Conservation (phyloP, 208 protist species). For the Porcisia deanei region DNA sequence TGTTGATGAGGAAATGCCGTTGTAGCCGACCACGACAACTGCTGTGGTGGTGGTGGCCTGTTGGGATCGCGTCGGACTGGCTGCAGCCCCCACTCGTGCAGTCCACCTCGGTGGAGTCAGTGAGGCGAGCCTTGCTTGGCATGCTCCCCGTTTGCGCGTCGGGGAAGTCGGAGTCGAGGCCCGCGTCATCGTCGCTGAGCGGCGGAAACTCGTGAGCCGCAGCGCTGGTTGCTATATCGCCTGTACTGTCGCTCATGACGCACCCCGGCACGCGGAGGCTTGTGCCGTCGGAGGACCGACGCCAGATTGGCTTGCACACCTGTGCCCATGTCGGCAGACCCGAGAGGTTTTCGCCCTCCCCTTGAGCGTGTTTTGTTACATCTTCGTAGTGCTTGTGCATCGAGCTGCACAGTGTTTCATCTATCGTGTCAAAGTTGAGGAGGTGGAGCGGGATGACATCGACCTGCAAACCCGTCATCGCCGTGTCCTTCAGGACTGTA, state of each 20-base stretch:
- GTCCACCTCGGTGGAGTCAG: neutral
- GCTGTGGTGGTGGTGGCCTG: neutral
- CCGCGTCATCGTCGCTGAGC: neutral
- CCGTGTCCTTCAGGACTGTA: constrained; percentile 76
- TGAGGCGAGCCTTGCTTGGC: neutral
- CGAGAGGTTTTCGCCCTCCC: constrained; percentile 12
- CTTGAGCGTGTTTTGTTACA: constrained; percentile 1
- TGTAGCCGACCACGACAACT: constrained; percentile 29
- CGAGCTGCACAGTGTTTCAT: constrained; percentile 50
- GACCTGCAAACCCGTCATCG: constrained; percentile 88
- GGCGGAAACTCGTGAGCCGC: neutral
- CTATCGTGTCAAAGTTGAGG: constrained; percentile 67
- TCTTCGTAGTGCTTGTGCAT: constrained; percentile 32
- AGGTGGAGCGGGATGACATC: constrained; percentile 77
- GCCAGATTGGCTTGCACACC: constrained; percentile 40
- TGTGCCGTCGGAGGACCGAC: constrained; percentile 6
- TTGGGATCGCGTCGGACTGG: neutral
- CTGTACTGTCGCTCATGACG: constrained; percentile 15
- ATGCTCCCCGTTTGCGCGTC: neutral
- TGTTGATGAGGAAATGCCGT: constrained; percentile 90
- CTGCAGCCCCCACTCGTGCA: neutral
- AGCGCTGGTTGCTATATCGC: constrained; percentile 10
- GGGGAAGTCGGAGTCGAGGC: neutral
- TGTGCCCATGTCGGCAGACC: constrained; percentile 26
- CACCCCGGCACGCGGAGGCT: constrained; percentile 8